Evolutionary conservation across 1,139 yeast genomes (phyloP), one percentile per base, ranked within the genome.

Genomic region (Meyerozyma elateridarum): DNA sequence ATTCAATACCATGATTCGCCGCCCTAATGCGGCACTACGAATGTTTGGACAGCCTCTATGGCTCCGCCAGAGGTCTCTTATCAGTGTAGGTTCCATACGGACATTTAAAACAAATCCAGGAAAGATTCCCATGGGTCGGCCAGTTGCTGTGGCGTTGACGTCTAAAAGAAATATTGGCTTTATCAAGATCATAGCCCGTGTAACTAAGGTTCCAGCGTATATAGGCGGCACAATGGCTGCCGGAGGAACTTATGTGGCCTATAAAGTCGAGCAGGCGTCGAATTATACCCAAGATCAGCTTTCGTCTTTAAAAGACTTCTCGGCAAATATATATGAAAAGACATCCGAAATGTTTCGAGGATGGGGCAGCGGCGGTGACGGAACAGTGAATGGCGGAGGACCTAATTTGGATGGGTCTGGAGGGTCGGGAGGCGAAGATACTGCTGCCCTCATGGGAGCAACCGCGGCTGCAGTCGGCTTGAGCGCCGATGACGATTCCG

Each of bases 151-250:
- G n/a, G n/a, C n/a, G n/a, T 6, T 24, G 8, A 11, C 18, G 11
- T 16, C 22, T 2, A 43, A 41, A 11, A 41, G 73, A 36, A 56
- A 64, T 33, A 43, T 66, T 18, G 67, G 68, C 8, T 70, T 83
- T 24, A 70, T 75, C 22, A 81, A 76, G 46, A 61, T 72, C 4
- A 29, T 61, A 19, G 57, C 59, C 6, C 45, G 60, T 29, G 63
- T 64, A 2, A 70, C 76, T 4, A 73, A 75, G 38, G 56, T 83
- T 1, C 94, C 94, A 0, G 89, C 87, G 0, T 85, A 85, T 42
- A 61, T 85, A 1, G 96, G 96, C 1, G 94, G 96, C 6, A 87
- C 95, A 0, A 59, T 88, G 28, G 96, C 95, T 1, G 97, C 96
- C 6, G 95, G 95, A 3, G 95, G 96, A 1, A 83, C 95, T 4